phyloP scores from a whole-genome alignment of 805 yeast species.

The Blastobotrys parvus region DNA sequence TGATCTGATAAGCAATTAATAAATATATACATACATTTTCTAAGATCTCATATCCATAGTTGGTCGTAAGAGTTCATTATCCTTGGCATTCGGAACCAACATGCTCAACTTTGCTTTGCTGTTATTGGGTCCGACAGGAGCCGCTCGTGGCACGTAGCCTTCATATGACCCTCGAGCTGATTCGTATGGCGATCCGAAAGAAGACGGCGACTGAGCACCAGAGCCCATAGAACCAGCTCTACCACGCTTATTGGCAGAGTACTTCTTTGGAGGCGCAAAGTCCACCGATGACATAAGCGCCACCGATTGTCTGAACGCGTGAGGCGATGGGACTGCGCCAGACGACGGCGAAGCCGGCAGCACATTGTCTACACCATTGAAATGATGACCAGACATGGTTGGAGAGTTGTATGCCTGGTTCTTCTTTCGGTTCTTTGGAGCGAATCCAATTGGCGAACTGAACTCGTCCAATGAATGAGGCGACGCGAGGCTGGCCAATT shows the following conservation, averaged over 20 bases:
- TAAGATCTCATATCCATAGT: constrained; percentile 21
- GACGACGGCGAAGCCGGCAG: constrained; percentile 5
- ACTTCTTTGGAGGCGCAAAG: constrained; percentile 21
- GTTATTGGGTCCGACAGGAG: neutral
- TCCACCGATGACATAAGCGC: constrained; percentile 15
- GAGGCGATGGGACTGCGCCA: constrained; percentile 19
- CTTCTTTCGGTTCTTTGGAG: constrained; percentile 16
- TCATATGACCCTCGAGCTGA: neutral
- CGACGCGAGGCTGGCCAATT: constrained; percentile 16
- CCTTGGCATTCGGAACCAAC: constrained; percentile 17
- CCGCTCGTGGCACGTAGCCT: neutral
- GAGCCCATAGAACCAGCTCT: neutral
- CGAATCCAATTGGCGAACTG: constrained; percentile 16
- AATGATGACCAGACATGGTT: too few relatives aligned
- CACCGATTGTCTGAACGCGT: constrained; percentile 17
- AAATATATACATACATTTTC: neutral
- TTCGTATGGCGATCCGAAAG: neutral
- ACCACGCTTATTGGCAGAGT: neutral
- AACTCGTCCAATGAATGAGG: constrained; percentile 19
- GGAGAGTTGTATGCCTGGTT: constrained; percentile 3
- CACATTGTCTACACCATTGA: constrained; percentile 4
- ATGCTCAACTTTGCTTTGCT: neutral
- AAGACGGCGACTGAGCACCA: neutral
- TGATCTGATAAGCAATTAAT: constrained; percentile 1
- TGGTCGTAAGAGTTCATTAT: constrained; percentile 17